These are phyloP conservation scores for Aspergillus sp. DNA, from an alignment of 2,329 filamentous ascomycete species.

Conservation along the genomic window DNA sequence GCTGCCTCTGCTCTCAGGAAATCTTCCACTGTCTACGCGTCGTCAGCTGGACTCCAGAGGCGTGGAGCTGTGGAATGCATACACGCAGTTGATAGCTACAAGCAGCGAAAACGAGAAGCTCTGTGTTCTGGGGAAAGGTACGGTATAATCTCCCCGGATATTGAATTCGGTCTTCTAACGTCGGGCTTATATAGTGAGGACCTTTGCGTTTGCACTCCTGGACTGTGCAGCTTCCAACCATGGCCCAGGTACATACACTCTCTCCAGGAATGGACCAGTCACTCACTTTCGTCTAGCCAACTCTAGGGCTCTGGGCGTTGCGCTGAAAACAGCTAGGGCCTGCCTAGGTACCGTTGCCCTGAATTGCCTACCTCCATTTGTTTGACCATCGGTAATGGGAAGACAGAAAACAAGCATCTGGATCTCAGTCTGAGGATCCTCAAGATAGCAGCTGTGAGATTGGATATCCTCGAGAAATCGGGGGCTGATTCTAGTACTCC, in stretches of 20 bases:
- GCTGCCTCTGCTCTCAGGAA: constrained; percentile 5
- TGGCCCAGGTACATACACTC: constrained; percentile 5
- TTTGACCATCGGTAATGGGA: too few species aligned
- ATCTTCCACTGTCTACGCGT: constrained; percentile 5
- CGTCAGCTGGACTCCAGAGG: constrained; percentile 22
- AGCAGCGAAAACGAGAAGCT: constrained; percentile 4
- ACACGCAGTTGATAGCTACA: constrained; percentile 13
- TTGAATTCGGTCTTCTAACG: not conserved
- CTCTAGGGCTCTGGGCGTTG: constrained; percentile 55
- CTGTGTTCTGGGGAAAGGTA: constrained; percentile 12
- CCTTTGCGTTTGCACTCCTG: constrained; percentile 60
- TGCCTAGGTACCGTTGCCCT: constrained; percentile 48
- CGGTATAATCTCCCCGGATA: not conserved
- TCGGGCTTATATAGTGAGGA: constrained; percentile 38
- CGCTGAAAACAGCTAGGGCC: constrained; percentile 54
- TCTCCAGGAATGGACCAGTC: not conserved
- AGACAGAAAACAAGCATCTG: constrained; percentile 44
- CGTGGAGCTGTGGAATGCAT: constrained; percentile 32
- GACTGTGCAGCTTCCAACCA: constrained; percentile 39
- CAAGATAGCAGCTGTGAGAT: constrained; percentile 54
- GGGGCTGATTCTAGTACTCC: constrained; percentile 6
- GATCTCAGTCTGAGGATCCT: constrained; percentile 53
- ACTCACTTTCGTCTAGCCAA: constrained; percentile 24
- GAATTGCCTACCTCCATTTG: too few species aligned
- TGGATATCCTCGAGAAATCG: constrained; percentile 21